Evolutionary conservation across 1,284 basidiomycete genomes (phyloP).

Genomic region (Porodaedalea pini): DNA sequence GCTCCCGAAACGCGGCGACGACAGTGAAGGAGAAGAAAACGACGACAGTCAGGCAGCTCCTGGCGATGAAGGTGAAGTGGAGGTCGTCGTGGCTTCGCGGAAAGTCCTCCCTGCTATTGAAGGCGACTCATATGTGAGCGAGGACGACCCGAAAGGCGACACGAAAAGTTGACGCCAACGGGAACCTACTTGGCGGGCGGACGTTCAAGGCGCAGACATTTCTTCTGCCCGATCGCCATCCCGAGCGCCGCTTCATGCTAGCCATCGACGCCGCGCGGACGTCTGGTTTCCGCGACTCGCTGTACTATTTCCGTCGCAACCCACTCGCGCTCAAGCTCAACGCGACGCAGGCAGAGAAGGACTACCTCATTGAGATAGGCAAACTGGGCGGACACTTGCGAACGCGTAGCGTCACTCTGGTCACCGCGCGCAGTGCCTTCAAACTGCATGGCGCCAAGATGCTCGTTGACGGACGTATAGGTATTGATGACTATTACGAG

Average conservation of each 20-base stretch:
- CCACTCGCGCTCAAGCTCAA: constrained; percentile 87
- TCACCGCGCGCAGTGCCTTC: constrained; percentile 90
- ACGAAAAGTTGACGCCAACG: constrained; percentile 86
- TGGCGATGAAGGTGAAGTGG: constrained; percentile 31
- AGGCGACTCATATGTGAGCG: constrained; percentile 84
- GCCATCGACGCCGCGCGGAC: constrained; percentile 96
- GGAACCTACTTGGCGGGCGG: constrained; percentile 83
- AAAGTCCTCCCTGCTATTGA: constrained; percentile 75
- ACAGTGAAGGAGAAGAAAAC: constrained; percentile 48
- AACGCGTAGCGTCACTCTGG: constrained; percentile 89
- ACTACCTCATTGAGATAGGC: constrained; percentile 83
- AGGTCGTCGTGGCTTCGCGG: constrained; percentile 46
- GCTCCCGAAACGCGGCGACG: constrained; percentile 38
- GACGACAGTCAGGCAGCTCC: constrained; percentile 23
- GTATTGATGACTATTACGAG: constrained; percentile 95
- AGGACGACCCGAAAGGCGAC: constrained; percentile 84
- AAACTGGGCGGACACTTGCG: constrained; percentile 86
- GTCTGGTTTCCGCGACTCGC: constrained; percentile 92
- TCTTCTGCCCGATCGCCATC: constrained; percentile 75
- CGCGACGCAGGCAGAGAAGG: constrained; percentile 85
- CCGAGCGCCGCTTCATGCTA: constrained; percentile 87
- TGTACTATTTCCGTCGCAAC: constrained; percentile 95
- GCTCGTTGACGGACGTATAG: constrained; percentile 84
- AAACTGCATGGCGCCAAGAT: constrained; percentile 93
- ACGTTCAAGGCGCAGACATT: constrained; percentile 90